Base-by-base conservation (phyloP, 208 protist genomes). In the Sergeia podlipaevii region DNA sequence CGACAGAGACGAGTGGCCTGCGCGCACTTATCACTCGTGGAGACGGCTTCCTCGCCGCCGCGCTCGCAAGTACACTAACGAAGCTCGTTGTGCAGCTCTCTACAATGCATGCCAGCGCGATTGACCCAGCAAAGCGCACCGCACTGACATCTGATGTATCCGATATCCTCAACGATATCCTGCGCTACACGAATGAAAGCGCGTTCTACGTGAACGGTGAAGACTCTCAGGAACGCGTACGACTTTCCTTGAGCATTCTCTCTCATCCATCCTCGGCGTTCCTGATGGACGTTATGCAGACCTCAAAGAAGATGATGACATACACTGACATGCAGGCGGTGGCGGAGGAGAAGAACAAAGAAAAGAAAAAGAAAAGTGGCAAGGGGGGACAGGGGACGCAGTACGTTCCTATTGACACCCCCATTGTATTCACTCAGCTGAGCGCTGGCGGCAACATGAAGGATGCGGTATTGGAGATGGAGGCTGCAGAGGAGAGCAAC, bases 11-110 rank as follows among this genome's bases (percentile, higher is more conserved):
- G 15, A 72, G 56, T 29, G 79, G 80, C 11, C 57, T 96, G 59
- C 76, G 85, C 2, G 18, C 37, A 34, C 49, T 76, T 4, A 65
- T 98, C 41, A 53, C 71, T 20, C 60, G 68, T 24, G 96, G 97
- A 8, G 95, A 99, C 60, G 98, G 96, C 65, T 99, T 97, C 72
- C 65, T 99, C 26, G 94, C 80, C 0, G 39, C 92, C 7, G 78
- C 85, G 3, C 60, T 99, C 8, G 81, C 86, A 23, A 87, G 68
- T 18, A 90, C 97, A 3, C 68, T 99, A 0, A 74, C 85, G 1
- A 99, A 99, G 77, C 80, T 99, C n/a, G 88, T 96, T 26, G 56
- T 97, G n/a, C 85, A 73, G 37, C 56, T 89, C 17, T 77, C 73
- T 50, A 41, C 44, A 11, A 33, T 29, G 10, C 45, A 43, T 39